Evolutionary conservation across 1,284 basidiomycete genomes (phyloP), one percentile per base, ranked within the genome.

Genomic region (Austroboletus novae-zelandiae): DNA sequence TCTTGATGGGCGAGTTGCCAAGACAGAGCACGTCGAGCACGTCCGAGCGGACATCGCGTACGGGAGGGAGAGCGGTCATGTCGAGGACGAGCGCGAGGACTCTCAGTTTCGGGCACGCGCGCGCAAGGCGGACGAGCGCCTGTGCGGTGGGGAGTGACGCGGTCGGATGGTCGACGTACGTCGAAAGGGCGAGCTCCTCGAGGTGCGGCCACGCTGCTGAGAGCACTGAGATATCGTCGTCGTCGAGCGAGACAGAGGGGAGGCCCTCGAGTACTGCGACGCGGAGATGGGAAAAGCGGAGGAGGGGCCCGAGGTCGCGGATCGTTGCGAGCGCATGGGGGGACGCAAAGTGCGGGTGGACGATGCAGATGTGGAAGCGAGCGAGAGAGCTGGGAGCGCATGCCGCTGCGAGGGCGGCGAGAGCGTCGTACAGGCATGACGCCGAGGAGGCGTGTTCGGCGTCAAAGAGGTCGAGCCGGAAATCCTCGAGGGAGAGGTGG

Each of bases 61-160:
- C 41, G 9, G 11, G 9, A 9, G 20, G 9, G 39, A 15, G 11
- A 13, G 20, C 34, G 3, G 53, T 62, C 14, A 51, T 39, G 35
- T 62, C 57, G 1, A 62, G 31, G 18, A 62, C 65, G 27, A 62
- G 59, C 1, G 61, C 46, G 34, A 67, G 59, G 9, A 43, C n/a
- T 1, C 18, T 41, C 3, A 62, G 45, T 32, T 42, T 43, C 0
- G 57, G 53, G 17, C 59, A 62, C 0, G 49, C 10, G 2, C 34
- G 42, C 10, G 29, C 40, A 0, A 62, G 52, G 6, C 15, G 35
- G 37, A 56, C 1, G 20, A 62, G 57, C 0, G 61, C 57, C 14
- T 32, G 52, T 7, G 64, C 35, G 1, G 65, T 67, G 1, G 65
- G 61, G 1, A 62, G 42, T 14, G 52, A 46, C 3, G 48, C 53